Base-by-base conservation (phyloP, 2,329 filamentous ascomycete genomes). In the Domatiomyces catenatus region DNA sequence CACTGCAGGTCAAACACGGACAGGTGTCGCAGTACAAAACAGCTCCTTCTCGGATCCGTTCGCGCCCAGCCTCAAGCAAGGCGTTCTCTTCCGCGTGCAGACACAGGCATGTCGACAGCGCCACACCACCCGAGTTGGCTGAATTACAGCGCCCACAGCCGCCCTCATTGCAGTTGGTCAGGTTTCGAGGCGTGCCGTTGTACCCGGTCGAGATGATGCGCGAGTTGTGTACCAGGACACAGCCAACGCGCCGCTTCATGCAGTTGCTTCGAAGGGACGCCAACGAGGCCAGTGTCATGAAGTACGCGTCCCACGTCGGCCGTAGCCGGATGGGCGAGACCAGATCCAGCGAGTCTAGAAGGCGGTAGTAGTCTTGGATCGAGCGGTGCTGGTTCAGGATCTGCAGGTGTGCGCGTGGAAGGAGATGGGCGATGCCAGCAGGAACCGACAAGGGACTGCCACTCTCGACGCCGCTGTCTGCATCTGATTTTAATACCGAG, bases 31-130 rank as follows among this genome's bases (percentile, higher is more conserved):
- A 95, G 69, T 95, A 98, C 22, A 98, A 71, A 47, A 87, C 84
- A 39, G 85, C 79, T 3, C 82, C 85, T 50, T 86, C 83, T 18
- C 86, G 75, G 58, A 98, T 87, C 52, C 92, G 76, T 67, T 96
- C 92, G 59, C 92, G 75, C 0, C 92, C 92, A 18, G 92, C 92
- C 71, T 98, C 92, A 8, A 98, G 74, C 52, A 98, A 74, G 1
- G 92, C 92, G 65, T 98, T 98, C 69, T 98, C 92, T 71, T 98
- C 92, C 0, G 92, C 92, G 66, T 98, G 92, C n/a, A 98, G 79
- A 66, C 92, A 98, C 47, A 96, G 75, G 63, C 92, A 98, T 5
- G 90, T 94, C 3, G 82, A 80, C 18, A 98, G 75, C 0, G 78
- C 81, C 45, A 81, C 75, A 20, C 92, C 92, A 22, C 75, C 77